phyloP scores from a whole-genome alignment of 2,329 filamentous ascomycete species.

The Cercospora nicotianae region DNA sequence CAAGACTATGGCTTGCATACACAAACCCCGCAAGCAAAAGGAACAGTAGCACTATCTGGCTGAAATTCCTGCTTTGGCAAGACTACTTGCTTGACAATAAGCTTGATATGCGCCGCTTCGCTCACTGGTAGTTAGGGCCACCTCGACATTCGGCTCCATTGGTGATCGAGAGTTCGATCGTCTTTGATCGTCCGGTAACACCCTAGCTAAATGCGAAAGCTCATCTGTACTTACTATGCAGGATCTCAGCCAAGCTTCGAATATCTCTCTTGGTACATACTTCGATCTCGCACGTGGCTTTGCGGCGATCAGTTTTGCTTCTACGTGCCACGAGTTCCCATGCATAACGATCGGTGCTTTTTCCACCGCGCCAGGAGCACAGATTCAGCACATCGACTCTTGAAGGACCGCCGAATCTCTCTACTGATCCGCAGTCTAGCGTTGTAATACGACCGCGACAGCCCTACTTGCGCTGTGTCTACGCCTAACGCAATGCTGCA shows the following conservation, averaged over 20 bases:
- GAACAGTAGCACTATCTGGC: neutral
- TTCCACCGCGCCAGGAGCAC: neutral
- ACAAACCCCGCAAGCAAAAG: neutral
- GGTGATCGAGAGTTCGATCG: too few species aligned
- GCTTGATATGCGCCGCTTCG: neutral
- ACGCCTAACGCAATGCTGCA: too few species aligned
- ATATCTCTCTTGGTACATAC: neutral
- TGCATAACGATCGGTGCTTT: neutral
- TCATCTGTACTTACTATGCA: neutral
- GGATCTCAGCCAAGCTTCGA: neutral
- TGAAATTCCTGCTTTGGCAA: neutral
- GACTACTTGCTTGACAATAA: neutral
- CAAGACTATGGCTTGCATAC: neutral
- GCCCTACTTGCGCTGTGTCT: too few species aligned
- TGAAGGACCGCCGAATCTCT: too few species aligned
- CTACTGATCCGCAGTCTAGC: too few species aligned
- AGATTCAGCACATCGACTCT: neutral
- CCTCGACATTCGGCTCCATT: neutral
- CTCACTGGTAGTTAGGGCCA: neutral
- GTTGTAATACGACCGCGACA: too few species aligned
- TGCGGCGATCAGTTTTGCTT: neutral
- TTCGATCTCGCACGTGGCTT: neutral
- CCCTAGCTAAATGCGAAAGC: neutral
- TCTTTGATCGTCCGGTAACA: too few species aligned
- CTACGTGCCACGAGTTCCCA: neutral